phyloP scores from a whole-genome alignment of 2,329 filamentous ascomycete genomes.

The Penicillium expansum region DNA sequence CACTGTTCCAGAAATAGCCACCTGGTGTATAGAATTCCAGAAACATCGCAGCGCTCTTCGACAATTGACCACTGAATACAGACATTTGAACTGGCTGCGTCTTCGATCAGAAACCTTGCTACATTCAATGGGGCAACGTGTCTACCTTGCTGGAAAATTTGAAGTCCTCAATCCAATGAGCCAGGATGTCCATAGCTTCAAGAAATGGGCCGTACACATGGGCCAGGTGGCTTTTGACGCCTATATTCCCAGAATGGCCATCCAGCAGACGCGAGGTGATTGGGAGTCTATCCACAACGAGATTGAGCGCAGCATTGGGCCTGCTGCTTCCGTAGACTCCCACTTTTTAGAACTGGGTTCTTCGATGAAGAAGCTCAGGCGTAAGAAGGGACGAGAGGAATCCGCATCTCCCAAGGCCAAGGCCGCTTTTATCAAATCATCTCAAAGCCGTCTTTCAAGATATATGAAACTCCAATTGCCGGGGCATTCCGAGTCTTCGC shows the following conservation, averaged over 20 bases:
- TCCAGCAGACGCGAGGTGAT: not conserved
- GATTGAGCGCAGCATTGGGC: too few relatives aligned
- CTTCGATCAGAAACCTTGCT: slow-evolving; percentile 23
- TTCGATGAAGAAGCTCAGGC: not conserved
- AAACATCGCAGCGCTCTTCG: slow-evolving; percentile 9
- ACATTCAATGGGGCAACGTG: slow-evolving; percentile 12
- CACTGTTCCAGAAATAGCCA: not conserved
- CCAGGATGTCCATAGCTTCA: slow-evolving; percentile 16
- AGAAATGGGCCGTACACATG: slow-evolving; percentile 15
- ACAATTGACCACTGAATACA: slow-evolving; percentile 3
- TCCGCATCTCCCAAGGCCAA: not conserved
- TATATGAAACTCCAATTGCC: not conserved
- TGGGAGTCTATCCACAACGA: not conserved
- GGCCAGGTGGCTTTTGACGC: not conserved
- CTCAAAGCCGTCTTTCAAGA: not conserved
- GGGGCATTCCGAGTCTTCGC: not conserved
- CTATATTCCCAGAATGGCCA: not conserved
- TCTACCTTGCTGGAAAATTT: slow-evolving; percentile 17
- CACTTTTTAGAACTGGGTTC: not conserved
- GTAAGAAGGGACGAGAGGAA: not conserved
- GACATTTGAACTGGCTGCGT: slow-evolving; percentile 25
- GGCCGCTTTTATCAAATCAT: not conserved
- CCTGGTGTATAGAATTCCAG: not conserved
- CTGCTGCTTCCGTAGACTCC: not conserved
- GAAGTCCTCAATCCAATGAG: slow-evolving; percentile 23